Evolutionary conservation across 352 stramenopile species (phyloP), one percentile per base, ranked within the genome.

Genomic region (Pythium utonaiense): DNA sequence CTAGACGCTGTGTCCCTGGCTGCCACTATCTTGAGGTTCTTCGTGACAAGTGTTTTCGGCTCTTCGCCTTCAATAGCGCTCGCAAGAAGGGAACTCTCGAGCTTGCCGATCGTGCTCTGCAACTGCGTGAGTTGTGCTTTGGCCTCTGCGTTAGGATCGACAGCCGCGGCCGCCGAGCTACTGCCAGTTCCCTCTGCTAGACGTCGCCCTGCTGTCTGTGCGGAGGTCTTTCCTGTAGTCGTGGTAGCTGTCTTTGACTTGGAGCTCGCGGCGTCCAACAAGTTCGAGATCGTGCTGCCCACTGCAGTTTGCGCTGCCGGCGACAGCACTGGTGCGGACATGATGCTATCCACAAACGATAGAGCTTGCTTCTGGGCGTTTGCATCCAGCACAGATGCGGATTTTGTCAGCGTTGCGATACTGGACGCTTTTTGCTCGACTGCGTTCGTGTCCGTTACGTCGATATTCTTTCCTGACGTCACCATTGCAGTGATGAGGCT

Each of bases 341-440:
- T 73, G 51, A 86, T 80, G 40, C 71, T 83, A 24, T 84, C 77
- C 30, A 87, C 70, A 42, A 88, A 71, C 28, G 68, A 78, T 6
- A 90, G 36, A n/a, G 77, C 76, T 27, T 84, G 62, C 0, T 64
- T 57, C 45, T 88, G 77, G 0, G 78, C 67, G 6, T 66, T 73
- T 1, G 66, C 34, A n/a, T 86, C 78, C 4, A 91, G 60, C 4
- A 89, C 75, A 0, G 60, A 70, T 16, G 79, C 77, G 27, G 73
- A 87, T 38, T 87, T 86, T 1, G 81, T 86, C 9, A 91, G 74
- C n/a, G 76, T 88, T 7, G 72, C 75, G 3, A 89, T 78, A 49
- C 78, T 87, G 3, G 77, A 69, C 19, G 78, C 78, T 33, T 89
- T 71, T 38, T 89, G 81, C 48, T 91, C 81, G 47, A 91, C 65